Base-by-base conservation (phyloP, 345 rosid species). In the Balakata baccata region DNA sequence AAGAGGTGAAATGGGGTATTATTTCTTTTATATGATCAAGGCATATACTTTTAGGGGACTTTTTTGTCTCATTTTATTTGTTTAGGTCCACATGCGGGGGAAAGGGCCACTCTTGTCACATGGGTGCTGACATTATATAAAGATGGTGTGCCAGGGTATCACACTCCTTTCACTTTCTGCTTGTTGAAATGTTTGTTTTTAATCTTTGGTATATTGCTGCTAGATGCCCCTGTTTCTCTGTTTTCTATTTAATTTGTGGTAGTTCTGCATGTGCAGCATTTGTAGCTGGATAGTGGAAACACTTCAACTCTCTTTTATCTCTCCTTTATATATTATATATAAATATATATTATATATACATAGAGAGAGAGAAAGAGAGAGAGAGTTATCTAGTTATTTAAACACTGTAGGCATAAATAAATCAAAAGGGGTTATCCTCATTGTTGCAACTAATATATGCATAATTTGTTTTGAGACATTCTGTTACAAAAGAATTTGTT, bases 71-170 rank as follows among this genome's bases (percentile, higher is more conserved):
- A 25, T 75, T 47, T 79, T 77, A 61, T 65, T 69, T 47, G 29
- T 67, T 54, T 23, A 63, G 84, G 86, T 75, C 81, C 83, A 70
- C 86, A 72, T 70, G 79, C 23, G 57, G 78, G 78, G 78, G 60
- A 14, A 63, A 75, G 81, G 63, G 76, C 64, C 43, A 43, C 46
- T 34, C 56, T 51, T 63, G 68, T 84, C 89, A 84, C 89, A 81
- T 86, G 89, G 87, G 81, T 70, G 79, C 87, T 75, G 87, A 84
- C 87, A 82, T 49, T 69, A 45, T 50, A 34, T 59, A 77, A 73
- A 71, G 66, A 47, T 69, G 64, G 71, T 29, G 34, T 47, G 58
- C 62, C 54, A 57, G 63, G 76, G 66, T 59, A 69, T 73, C 74
- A 41, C 66, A 64, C 80, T 67, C 64, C 62, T 74, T 66, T 72